These are phyloP conservation scores for Stentor roeselii DNA, from an alignment of 73 alveolate genomes.

Conservation along the genomic window DNA sequence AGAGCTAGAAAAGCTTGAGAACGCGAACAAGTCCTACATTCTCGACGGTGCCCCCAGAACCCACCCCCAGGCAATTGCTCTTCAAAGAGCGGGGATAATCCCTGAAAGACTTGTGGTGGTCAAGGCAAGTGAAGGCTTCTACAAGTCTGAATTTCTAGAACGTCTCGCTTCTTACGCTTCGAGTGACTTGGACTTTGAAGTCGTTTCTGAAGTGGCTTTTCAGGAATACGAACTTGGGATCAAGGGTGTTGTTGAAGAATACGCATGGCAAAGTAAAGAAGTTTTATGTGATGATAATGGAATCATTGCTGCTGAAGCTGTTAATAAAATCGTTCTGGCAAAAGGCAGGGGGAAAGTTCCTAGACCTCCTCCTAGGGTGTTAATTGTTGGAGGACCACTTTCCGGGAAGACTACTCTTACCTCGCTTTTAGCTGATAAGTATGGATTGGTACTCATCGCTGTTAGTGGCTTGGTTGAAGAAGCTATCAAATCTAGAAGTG, in stretches of 20 bases:
- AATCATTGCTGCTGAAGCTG: not conserved
- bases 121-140: constrained; percentile 35
- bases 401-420: constrained; percentile 86
- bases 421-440: constrained; percentile 61
- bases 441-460: constrained; percentile 77
- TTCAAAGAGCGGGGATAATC: constrained; percentile 86
- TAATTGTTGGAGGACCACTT: constrained; percentile 94
- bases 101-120: constrained; percentile 89
- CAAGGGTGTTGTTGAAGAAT: not conserved
- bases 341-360: constrained; percentile 76
- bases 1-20: constrained; percentile 74
- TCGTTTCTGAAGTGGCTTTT: not conserved
- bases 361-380: constrained; percentile 90
- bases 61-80: constrained; percentile 85
- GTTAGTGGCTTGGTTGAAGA: constrained; percentile 65
- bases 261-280: not conserved
- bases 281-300: not conserved
- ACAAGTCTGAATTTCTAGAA: constrained; percentile 24
- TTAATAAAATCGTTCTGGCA: not conserved
- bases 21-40: constrained; percentile 69
- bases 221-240: not conserved
- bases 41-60: constrained; percentile 97
- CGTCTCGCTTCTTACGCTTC: not conserved
- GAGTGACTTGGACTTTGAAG: not conserved
- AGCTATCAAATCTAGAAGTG: constrained; percentile 67